A percentile compares a stretch with the other conserved stretches of the same genome.
Conservation (phyloP, 306 rosid species). For the Sophora flavescens region DNA sequence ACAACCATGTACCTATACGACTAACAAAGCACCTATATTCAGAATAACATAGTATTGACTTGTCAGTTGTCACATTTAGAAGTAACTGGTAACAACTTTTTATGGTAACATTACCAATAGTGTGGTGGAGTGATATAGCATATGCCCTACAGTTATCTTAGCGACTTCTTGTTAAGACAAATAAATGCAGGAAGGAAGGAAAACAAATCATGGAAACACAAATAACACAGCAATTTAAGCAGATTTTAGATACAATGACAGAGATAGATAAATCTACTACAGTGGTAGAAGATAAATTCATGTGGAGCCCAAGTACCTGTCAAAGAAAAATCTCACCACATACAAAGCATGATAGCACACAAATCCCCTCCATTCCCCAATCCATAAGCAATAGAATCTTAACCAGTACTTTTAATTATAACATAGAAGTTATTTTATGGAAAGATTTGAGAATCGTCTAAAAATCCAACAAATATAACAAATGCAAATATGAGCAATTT, state of each 20-base stretch:
- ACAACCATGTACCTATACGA: slow-evolving; percentile 10
- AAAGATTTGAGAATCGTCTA: background rate
- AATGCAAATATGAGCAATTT: slow-evolving; percentile 23
- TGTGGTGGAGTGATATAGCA: background rate
- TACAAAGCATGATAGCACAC: background rate
- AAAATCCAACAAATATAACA: background rate
- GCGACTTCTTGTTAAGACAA: slow-evolving; percentile 18
- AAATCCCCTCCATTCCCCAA: slow-evolving; percentile 19
- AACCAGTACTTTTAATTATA: background rate
- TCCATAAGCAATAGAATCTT: slow-evolving; percentile 1
- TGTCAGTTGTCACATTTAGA: background rate
- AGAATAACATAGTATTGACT: slow-evolving; percentile 15
- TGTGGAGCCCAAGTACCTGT: slow-evolving; percentile 15
- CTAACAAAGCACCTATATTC: background rate
- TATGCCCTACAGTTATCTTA: background rate
- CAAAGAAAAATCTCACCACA: background rate
- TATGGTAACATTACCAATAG: background rate
- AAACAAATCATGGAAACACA: slow-evolving; percentile 22
- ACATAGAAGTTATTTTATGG: background rate
- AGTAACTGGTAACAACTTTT: background rate
- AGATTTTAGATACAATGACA: slow-evolving; percentile 8
- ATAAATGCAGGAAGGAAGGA: background rate
- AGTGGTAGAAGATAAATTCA: background rate
- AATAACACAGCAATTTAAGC: background rate
- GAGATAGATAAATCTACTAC: slow-evolving; percentile 1